These are phyloP conservation scores for Protea cynaroides DNA, from an alignment of 164 flowering plant species.

Conservation along the genomic window DNA sequence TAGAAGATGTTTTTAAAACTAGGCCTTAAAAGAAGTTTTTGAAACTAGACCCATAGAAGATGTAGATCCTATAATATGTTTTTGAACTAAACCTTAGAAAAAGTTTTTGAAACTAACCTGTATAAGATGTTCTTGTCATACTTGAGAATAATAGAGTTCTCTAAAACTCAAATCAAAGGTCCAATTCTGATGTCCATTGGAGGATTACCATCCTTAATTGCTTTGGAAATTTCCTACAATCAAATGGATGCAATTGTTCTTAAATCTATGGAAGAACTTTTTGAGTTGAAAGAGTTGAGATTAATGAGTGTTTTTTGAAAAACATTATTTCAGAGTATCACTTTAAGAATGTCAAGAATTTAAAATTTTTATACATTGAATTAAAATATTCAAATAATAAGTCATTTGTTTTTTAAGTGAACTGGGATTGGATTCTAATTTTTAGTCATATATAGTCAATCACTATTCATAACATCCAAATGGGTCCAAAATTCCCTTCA, in stretches of 20 bases:
- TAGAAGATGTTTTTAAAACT: too few species aligned
- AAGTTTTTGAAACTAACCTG: too few species aligned
- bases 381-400: not conserved
- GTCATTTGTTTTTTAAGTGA: not conserved
- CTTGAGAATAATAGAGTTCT: too few species aligned
- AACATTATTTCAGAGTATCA: not conserved
- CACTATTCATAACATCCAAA: not conserved
- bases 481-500: constrained; percentile 13
- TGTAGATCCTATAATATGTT: too few species aligned
- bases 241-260: not conserved
- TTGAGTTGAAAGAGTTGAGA: not conserved
- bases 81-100: too few species aligned
- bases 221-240: not conserved
- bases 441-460: too few species aligned
- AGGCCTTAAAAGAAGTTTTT: too few species aligned
- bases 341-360: not conserved
- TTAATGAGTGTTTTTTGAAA: not conserved
- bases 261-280: not conserved
- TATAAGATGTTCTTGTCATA: too few species aligned
- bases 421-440: not conserved
- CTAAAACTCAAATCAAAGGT: not conserved
- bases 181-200: not conserved
- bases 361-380: not conserved
- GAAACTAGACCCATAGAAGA: too few species aligned
- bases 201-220: not conserved